Conservation (phyloP, 2,329 filamentous ascomycete genomes). For the Cercospora berteroae region DNA sequence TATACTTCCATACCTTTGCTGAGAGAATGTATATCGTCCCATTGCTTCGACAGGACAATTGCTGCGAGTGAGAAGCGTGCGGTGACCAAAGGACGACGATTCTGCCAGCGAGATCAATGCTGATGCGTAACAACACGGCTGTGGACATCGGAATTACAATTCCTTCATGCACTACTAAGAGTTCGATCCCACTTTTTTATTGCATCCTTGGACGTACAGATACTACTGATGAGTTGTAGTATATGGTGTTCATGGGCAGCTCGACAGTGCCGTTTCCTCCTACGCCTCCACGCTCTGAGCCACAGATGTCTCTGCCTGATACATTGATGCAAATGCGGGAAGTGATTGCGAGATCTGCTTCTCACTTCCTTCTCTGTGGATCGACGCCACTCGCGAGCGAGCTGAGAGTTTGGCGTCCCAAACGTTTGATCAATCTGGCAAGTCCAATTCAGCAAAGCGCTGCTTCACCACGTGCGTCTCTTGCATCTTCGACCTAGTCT, state of each 20-base stretch:
- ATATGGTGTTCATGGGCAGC: not conserved
- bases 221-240: not conserved
- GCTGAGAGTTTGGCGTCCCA: not conserved
- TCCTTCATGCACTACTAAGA: not conserved
- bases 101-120: not conserved
- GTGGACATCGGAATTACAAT: not conserved
- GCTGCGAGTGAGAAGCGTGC: not conserved
- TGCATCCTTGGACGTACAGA: not conserved
- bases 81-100: not conserved
- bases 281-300: not conserved
- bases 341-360: not conserved
- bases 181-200: not conserved
- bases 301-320: not conserved
- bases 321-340: not conserved
- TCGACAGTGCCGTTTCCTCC: not conserved
- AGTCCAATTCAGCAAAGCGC: not conserved
- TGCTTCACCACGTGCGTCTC: not conserved
- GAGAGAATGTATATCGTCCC: not conserved
- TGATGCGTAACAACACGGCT: not conserved
- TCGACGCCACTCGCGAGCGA: not conserved
- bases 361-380: not conserved
- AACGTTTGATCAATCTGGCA: not conserved
- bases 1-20: not conserved
- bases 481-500: not conserved
- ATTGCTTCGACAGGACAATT: not conserved